phyloP scores from a whole-genome alignment of 805 yeast species.

The Millerago galiae region DNA sequence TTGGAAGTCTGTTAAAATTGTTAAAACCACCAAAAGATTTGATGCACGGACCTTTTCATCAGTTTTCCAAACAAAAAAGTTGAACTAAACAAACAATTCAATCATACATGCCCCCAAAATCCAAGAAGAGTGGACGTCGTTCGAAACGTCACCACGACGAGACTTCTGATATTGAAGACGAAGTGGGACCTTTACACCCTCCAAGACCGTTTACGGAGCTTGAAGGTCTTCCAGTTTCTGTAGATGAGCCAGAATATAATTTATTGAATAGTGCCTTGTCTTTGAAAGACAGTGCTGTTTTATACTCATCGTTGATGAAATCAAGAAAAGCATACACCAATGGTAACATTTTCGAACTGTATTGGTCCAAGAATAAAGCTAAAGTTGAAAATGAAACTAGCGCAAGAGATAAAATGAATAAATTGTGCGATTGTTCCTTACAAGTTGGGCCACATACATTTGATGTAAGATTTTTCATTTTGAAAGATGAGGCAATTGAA shows the following conservation, averaged over 20 bases:
- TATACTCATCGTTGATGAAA: slow-evolving; percentile 62
- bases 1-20: no score
- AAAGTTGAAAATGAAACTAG: slow-evolving; percentile 36
- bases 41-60: background rate
- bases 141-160: slow-evolving; percentile 17
- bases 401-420: slow-evolving; percentile 83
- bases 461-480: slow-evolving; percentile 71
- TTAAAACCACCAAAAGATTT: no score
- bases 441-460: slow-evolving; percentile 80
- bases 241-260: slow-evolving; percentile 55
- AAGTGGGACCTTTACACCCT: slow-evolving; percentile 19
- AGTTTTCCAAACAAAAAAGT: background rate
- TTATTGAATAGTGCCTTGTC: slow-evolving; percentile 60
- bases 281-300: slow-evolving; percentile 64
- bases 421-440: slow-evolving; percentile 69
- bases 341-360: slow-evolving; percentile 64
- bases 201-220: slow-evolving; percentile 58
- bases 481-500: slow-evolving; percentile 72
- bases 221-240: slow-evolving; percentile 63
- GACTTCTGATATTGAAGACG: slow-evolving; percentile 22
- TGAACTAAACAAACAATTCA: background rate
- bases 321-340: slow-evolving; percentile 67
- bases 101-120: slow-evolving; percentile 20
- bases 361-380: slow-evolving; percentile 67
- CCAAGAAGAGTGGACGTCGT: slow-evolving; percentile 8